These are phyloP conservation scores for Sugiyamaella qingdaonensis DNA, from an alignment of 805 yeast genomes.

Conservation along the genomic window DNA sequence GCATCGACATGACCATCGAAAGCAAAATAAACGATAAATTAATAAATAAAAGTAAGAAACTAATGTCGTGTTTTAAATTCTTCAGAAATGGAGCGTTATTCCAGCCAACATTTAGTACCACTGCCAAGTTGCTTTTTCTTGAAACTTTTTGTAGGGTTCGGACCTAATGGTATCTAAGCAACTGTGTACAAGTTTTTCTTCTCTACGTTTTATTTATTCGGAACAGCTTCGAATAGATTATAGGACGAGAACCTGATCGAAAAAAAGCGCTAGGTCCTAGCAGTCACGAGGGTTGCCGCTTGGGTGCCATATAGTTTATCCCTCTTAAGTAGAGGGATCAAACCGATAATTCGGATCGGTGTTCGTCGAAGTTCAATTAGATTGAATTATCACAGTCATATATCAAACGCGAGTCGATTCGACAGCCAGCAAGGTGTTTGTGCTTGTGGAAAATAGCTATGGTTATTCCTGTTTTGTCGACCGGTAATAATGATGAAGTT, in stretches of 20 bases:
- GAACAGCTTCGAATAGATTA: slow-evolving; percentile 1
- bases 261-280: slow-evolving; percentile 11
- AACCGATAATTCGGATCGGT: slow-evolving; percentile 13
- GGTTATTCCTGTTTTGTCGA: neutral
- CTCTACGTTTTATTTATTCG: neutral
- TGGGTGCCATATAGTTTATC: slow-evolving; percentile 21
- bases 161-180: neutral
- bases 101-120: too few relatives aligned
- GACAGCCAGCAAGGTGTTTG: neutral
- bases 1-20: too few relatives aligned
- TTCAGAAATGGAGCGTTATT: too few relatives aligned
- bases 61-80: too few relatives aligned
- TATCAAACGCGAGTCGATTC: neutral
- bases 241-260: neutral
- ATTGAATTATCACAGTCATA: slow-evolving; percentile 1
- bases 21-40: too few relatives aligned
- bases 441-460: neutral
- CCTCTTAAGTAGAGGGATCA: slow-evolving; percentile 23
- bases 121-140: neutral
- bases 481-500: neutral
- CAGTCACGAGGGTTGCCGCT: slow-evolving; percentile 32
- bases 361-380: slow-evolving; percentile 9
- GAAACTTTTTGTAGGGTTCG: neutral
- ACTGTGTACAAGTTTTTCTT: neutral
- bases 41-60: too few relatives aligned